These are phyloP conservation scores for Gynandropsis gynandra DNA, from an alignment of 345 rosid species.

Conservation along the genomic window DNA sequence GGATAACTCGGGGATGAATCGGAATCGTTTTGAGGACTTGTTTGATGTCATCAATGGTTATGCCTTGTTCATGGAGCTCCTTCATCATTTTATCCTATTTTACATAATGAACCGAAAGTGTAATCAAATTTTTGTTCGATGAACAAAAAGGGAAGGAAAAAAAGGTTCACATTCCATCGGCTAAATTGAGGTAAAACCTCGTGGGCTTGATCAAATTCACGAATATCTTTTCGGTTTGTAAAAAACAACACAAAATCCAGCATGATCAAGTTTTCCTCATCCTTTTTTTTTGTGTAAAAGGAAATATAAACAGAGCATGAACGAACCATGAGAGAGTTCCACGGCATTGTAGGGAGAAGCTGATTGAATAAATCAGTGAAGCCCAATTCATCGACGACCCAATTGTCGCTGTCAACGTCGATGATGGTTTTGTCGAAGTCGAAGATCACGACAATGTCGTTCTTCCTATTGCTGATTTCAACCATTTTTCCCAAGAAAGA, in stretches of 20 bases:
- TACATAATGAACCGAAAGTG: background rate
- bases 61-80: constrained; percentile 55
- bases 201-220: too few relatives aligned
- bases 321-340: constrained; percentile 80
- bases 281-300: background rate
- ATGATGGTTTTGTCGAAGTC: constrained; percentile 86
- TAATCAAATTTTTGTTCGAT: background rate
- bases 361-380: constrained; percentile 62
- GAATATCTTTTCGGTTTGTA: too few relatives aligned
- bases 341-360: constrained; percentile 86
- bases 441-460: constrained; percentile 48
- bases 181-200: too few relatives aligned
- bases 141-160: too few relatives aligned
- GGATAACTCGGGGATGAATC: constrained; percentile 53
- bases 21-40: constrained; percentile 48
- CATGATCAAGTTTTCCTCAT: too few relatives aligned
- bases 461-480: constrained; percentile 18
- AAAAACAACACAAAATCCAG: too few relatives aligned
- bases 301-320: constrained; percentile 3
- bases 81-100: constrained; percentile 71
- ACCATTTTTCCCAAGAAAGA: constrained; percentile 25
- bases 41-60: constrained; percentile 49
- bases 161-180: too few relatives aligned
- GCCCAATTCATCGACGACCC: constrained; percentile 74
- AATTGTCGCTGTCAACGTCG: constrained; percentile 84